These are phyloP conservation scores for Penstemon barbatus DNA, from an alignment of 257 asterid genomes.

Conservation along the genomic window DNA sequence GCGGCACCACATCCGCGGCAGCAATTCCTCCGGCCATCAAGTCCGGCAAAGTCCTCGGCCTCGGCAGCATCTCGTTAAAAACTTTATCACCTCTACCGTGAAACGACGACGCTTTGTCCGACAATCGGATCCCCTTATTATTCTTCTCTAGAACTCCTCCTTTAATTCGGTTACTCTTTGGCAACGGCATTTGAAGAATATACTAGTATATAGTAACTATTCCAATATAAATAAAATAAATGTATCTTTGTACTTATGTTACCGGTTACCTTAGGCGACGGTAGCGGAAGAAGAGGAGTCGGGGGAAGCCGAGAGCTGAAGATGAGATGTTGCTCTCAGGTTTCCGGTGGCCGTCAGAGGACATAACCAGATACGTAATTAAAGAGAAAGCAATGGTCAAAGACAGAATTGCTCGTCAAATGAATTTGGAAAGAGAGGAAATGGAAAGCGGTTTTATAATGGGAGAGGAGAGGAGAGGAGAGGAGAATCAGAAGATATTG, in stretches of 20 bases:
- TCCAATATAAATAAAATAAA: background rate
- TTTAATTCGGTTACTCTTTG: slow-evolving; percentile 48
- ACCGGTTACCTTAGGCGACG: slow-evolving; percentile 43
- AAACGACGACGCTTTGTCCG: slow-evolving; percentile 62
- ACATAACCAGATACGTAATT: slow-evolving; percentile 30
- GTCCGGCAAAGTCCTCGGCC: slow-evolving; percentile 79
- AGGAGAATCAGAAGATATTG: too few relatives aligned
- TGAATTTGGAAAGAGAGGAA: background rate
- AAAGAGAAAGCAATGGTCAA: background rate
- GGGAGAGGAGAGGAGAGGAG: background rate
- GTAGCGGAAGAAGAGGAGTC: slow-evolving; percentile 45
- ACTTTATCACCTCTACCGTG: slow-evolving; percentile 35
- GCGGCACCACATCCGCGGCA: slow-evolving; percentile 36
- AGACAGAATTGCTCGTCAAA: background rate
- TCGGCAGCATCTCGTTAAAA: slow-evolving; percentile 32
- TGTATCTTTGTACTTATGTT: too few relatives aligned
- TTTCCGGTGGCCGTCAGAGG: slow-evolving; percentile 43
- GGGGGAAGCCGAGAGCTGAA: slow-evolving; percentile 45
- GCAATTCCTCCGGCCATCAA: slow-evolving; percentile 31
- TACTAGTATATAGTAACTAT: background rate
- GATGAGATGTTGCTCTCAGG: slow-evolving; percentile 43
- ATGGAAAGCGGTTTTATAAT: slow-evolving; percentile 15
- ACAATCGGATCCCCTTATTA: slow-evolving; percentile 41
- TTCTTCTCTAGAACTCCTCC: slow-evolving; percentile 51
- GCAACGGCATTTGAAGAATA: slow-evolving; percentile 55